Evolutionary conservation across 1,139 yeast genomes (phyloP), one percentile per base, ranked within the genome.

Genomic region (Yamadazyma spencermartinsiae): DNA sequence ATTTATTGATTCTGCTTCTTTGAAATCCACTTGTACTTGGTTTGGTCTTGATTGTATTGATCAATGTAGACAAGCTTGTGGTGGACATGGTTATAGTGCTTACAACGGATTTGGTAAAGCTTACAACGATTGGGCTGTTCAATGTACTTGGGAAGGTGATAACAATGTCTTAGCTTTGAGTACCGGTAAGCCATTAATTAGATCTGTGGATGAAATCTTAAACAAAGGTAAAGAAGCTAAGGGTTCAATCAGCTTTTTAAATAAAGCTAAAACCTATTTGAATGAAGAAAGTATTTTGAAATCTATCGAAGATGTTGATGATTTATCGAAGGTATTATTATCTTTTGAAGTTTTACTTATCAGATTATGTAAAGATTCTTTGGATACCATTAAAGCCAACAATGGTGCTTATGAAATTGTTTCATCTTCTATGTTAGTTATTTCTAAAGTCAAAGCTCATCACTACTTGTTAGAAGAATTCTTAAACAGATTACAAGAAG

Each of bases 121-220:
- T 23, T 86, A 79, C 63, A 77, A 79, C 46, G 97, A 89, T 61
- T 90, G 96, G 89, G 95, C 86, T 24, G 97, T 89, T 35, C 96
- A 89, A 68, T 87, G 95, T 65, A 89, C 96, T 18, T 89, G 97
- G 97, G 97, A 89, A 69, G 97, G 97, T 63, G 97, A 89, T 63
- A 89, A 89, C 70, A 88, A 83, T 56, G 83, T 89, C 36, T 72
- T 89, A 52, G 87, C 89, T 8, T 79, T 87, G 62, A 82, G 89
- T 44, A 80, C 89, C 46, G 97, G 96, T 49, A 79, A 85, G 64
- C 81, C 86, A 40, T 76, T 84, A 35, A 65, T 82, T 48, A 85
- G 83, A 64, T 72, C 74, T 50, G 72, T 77, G 39, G 60, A 56
- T 31, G 58, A 61, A 38, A 56, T 63, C 25, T 44, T 63, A 37